Percentiles rank a stretch among this genome's conserved stretches.
phyloP scores from a whole-genome alignment of 495 filamentous ascomycete species.

The Penicillium maclennaniae region DNA sequence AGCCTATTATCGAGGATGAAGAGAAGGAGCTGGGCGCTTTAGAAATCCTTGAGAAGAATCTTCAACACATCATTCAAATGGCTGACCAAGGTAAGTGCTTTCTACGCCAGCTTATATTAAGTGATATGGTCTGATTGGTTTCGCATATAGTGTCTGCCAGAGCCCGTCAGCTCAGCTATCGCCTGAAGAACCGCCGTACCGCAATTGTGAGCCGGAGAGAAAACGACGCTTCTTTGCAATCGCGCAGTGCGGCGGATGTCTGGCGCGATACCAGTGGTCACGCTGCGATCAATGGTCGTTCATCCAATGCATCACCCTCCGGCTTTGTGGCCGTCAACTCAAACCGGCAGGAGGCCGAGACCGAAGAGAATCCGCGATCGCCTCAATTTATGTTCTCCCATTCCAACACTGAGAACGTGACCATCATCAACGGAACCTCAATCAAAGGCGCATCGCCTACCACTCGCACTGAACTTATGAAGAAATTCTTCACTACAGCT shows the following conservation, averaged over 20 bases:
- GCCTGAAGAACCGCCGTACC: slow-evolving; percentile 68
- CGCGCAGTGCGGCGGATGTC: slow-evolving; percentile 30
- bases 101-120: background rate
- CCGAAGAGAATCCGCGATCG: slow-evolving; percentile 32
- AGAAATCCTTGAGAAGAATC: slow-evolving; percentile 74
- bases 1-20: slow-evolving; percentile 82
- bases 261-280: slow-evolving; percentile 38
- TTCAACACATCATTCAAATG: slow-evolving; percentile 69
- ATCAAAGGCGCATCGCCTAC: slow-evolving; percentile 52
- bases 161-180: slow-evolving; percentile 78
- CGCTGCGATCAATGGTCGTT: slow-evolving; percentile 27
- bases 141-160: slow-evolving; percentile 60
- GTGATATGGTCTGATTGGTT: slow-evolving; percentile 5
- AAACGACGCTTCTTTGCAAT: slow-evolving; percentile 41
- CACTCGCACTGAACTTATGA: slow-evolving; percentile 50
- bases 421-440: slow-evolving; percentile 48
- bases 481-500: slow-evolving; percentile 55
- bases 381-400: slow-evolving; percentile 43
- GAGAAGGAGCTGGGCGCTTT: slow-evolving; percentile 77
- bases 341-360: slow-evolving; percentile 32
- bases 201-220: slow-evolving; percentile 62
- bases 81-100: slow-evolving; percentile 68
- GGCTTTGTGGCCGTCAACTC: slow-evolving; percentile 61
- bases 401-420: slow-evolving; percentile 43
- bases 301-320: slow-evolving; percentile 33